Conservation (phyloP, 164 flowering plant species). For the Vitis rupestris region DNA sequence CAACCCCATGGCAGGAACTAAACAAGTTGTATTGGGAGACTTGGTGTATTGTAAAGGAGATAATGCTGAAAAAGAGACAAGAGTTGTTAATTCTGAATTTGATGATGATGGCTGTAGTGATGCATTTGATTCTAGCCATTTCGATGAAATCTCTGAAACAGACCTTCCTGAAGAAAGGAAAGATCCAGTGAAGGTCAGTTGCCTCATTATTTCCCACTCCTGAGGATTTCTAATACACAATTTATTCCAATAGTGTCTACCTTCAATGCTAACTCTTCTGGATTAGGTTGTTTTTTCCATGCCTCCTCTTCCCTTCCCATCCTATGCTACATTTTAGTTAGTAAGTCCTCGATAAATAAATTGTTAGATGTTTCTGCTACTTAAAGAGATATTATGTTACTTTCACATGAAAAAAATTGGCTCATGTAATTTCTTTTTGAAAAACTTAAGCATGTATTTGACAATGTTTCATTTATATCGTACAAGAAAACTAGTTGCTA, state of each 20-base stretch:
- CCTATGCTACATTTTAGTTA: not conserved
- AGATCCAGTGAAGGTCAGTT: conserved; percentile 60
- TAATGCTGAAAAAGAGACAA: conserved; percentile 26
- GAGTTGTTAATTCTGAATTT: conserved; percentile 25
- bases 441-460: not conserved
- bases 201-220: not conserved
- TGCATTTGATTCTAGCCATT: conserved; percentile 25
- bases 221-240: not conserved
- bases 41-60: conserved; percentile 64
- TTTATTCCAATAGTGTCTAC: not conserved
- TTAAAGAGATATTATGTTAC: not conserved
- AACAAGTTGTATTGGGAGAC: conserved; percentile 75
- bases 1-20: conserved; percentile 44
- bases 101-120: conserved; percentile 41
- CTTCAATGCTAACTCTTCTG: not conserved
- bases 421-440: not conserved
- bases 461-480: not conserved
- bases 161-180: conserved; percentile 42
- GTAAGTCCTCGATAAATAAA: not conserved
- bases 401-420: not conserved
- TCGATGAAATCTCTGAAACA: conserved; percentile 47
- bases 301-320: not conserved
- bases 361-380: not conserved
- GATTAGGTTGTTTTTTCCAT: too few species aligned
- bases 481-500: not conserved